phyloP scores from a whole-genome alignment of 305 asterid genomes.

The Ajuga reptans region DNA sequence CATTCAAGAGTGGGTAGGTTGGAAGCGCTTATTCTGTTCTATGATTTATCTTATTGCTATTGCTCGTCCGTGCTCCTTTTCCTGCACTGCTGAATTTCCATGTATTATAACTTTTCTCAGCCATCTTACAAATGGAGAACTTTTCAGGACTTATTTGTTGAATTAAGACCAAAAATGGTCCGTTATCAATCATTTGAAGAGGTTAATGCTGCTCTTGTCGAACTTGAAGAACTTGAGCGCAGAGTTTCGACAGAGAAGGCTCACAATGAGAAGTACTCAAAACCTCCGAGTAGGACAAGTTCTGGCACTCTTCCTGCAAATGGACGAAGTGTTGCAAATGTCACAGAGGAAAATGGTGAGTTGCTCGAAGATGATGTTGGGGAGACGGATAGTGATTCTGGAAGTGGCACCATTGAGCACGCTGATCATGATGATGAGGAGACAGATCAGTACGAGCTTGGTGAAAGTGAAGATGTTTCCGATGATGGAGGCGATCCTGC shows the following conservation, averaged over 20 bases:
- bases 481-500: slow-evolving; percentile 60
- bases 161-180: slow-evolving; percentile 81
- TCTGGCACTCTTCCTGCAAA: slow-evolving; percentile 45
- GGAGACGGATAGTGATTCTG: slow-evolving; percentile 79
- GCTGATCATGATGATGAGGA: slow-evolving; percentile 60
- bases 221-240: slow-evolving; percentile 83
- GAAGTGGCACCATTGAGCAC: slow-evolving; percentile 63
- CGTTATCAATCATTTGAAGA: slow-evolving; percentile 82
- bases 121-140: slow-evolving; percentile 22
- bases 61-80: not conserved
- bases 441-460: slow-evolving; percentile 62
- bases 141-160: slow-evolving; percentile 83
- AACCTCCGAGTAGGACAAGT: slow-evolving; percentile 39
- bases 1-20: not conserved
- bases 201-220: slow-evolving; percentile 62
- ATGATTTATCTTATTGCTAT: not conserved
- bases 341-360: slow-evolving; percentile 61
- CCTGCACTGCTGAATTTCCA: not conserved
- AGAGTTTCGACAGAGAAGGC: slow-evolving; percentile 61
- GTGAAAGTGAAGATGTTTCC: slow-evolving; percentile 72
- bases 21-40: not conserved
- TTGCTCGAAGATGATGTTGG: slow-evolving; percentile 55
- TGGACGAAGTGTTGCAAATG: slow-evolving; percentile 54
- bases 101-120: not conserved
- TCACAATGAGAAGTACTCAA: slow-evolving; percentile 52